Evolutionary conservation across 148 eudicot species (phyloP), one percentile per base, ranked within the genome.

Genomic region (Beta vulgaris): DNA sequence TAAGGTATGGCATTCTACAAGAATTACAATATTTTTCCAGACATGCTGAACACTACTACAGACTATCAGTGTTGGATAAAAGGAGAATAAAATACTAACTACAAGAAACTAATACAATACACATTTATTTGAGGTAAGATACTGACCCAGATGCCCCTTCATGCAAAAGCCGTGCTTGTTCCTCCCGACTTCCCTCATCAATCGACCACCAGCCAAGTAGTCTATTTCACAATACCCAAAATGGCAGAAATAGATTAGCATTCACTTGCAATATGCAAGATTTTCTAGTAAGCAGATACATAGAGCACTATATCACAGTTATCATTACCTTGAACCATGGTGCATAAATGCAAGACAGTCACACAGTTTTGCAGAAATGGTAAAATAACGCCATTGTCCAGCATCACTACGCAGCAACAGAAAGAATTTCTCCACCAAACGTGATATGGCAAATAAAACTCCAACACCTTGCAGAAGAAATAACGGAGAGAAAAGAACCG

Each of bases 171-270:
- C 87, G 86, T 49, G 98, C 98, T 75, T 89, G 98, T 69, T 94
- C 98, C 86, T 94, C 98, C 77, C 88, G 91, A 82, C 97, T 94
- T 83, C 89, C 91, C 82, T 94, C 98, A 78, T 94, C 98, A 81
- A 94, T 91, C 35, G 98, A 91, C 97, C 97, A 94, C 98, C 98
- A 94, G 49, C 97, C 98, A 54, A 94, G 91, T 63, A 94, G 87
- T 87, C 98, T 94, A 73, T 16, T 37, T 72, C 43, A 13, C 81
- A 57, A 58, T 49, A 62, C 18, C 66, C 31, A 77, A 71, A 42
- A 32, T 55, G n/a, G 43, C 25, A 21, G 39, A 72, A 13, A 44
- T 13, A 62, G 29, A n/a, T 63, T 35, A 65, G 28, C 26, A 51
- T 36, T 62, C 25, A 43, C 16, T 71, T n/a, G 25, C 5, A 32